Base-by-base conservation (phyloP, 1,284 basidiomycete species). In the Gymnopus androsaceus region DNA sequence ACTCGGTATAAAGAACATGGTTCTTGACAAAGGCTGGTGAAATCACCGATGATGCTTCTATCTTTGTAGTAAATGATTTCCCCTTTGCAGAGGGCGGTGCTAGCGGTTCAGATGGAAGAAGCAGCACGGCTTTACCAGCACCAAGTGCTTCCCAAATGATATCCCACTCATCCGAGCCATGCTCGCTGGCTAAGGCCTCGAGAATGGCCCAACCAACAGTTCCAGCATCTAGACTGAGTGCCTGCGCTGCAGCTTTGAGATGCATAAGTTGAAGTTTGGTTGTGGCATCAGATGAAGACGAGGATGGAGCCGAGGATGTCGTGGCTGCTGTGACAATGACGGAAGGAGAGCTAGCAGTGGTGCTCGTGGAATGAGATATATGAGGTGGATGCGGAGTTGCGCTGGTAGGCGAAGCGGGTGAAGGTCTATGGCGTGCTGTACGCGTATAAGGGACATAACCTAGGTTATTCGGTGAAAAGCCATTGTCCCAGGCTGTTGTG, bases 161-260 rank as follows among this genome's bases (percentile, higher is more conserved):
- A 31, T 79, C 75, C 92, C 93, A 94, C 47, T 92, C n/a, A n/a
- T n/a, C 90, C 8, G 74, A 71, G 2, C 72, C 70, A 9, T 68
- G 73, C 59, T 88, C 85, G 19, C 41, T 77, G 4, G 88, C 81
- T 21, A 95, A 75, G 59, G 83, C 84, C 70, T 95, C 92, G 45
- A 95, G 75, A 48, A 95, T 91, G 17, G 83, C 83, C 91, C 91
- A 94, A 1, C 93, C 93, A 42, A 91, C 72, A 55, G 83, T 88
- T 19, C 78, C 80, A 23, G 80, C 79, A 56, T 86, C 87, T 44
- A 93, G 72, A 0, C 91, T 91, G 17, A 91, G 79, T 56, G 75
- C 75, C 69, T 95, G 92, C 1, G 85, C 88, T 2, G 87, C 86
- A 1, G 90, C 85, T 71, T 91, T 94, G 56, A 95, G 74, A 65